phyloP scores from a whole-genome alignment of 345 rosid genomes.

The Eutrema heterophyllum region DNA sequence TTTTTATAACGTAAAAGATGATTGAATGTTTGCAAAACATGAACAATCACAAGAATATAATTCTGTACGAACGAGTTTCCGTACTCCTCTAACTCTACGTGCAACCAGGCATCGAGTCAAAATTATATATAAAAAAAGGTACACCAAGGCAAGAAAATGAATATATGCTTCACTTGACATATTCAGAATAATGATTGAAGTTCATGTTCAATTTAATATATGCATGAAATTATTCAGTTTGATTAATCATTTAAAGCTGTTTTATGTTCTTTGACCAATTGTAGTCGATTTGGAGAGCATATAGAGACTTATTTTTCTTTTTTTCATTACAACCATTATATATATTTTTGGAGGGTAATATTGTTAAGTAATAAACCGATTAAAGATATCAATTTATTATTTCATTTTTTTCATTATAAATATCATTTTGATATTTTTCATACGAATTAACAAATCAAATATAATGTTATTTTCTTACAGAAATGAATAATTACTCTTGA shows the following conservation, averaged over 20 bases:
- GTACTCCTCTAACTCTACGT: conserved; percentile 24
- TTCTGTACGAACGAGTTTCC: conserved; percentile 21
- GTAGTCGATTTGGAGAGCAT: conserved; percentile 1
- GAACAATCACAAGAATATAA: not conserved
- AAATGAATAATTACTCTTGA: too few relatives aligned
- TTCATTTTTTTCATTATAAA: too few relatives aligned
- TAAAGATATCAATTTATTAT: too few relatives aligned
- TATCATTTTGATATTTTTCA: too few relatives aligned
- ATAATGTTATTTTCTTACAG: too few relatives aligned
- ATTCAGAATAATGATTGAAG: not conserved
- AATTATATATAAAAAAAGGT: not conserved
- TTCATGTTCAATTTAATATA: not conserved
- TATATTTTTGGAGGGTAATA: not conserved
- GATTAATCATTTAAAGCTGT: conserved; percentile 21
- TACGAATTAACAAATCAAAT: too few relatives aligned
- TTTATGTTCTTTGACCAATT: conserved; percentile 24
- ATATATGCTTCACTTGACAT: conserved; percentile 16
- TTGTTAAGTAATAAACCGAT: too few relatives aligned
- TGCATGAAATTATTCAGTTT: not conserved
- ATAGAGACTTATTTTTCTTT: not conserved
- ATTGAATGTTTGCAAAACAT: conserved; percentile 16
- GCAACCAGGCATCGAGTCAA: conserved; percentile 13
- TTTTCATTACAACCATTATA: not conserved
- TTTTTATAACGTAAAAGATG: conserved; percentile 9
- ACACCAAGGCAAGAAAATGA: not conserved